Conservation (phyloP, 768 basidiomycete genomes). For the Pleurotus pulmonarius region DNA sequence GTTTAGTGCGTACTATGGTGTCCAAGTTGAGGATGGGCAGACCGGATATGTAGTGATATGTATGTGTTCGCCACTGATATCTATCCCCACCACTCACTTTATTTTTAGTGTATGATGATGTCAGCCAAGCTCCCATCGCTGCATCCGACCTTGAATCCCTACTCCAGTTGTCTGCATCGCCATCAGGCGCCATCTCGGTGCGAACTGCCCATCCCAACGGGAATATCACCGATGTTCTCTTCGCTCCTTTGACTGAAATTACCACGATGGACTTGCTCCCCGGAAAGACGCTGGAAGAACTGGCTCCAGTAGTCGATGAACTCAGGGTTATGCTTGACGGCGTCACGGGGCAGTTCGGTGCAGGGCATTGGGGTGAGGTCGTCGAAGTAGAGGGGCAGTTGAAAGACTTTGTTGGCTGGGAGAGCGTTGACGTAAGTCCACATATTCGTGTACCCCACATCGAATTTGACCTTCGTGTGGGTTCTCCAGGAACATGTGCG, state of each 20-base stretch:
- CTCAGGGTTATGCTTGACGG: background rate
- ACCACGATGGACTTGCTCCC: conserved; percentile 1
- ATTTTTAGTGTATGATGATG: background rate
- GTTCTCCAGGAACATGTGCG: background rate
- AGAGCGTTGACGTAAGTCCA: background rate
- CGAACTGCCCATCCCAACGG: background rate
- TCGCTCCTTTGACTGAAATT: conserved; percentile 1
- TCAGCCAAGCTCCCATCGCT: background rate
- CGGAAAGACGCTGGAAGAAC: background rate
- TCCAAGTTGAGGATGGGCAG: conserved; percentile 4
- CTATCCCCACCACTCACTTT: no score
- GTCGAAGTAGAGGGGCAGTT: background rate
- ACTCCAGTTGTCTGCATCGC: background rate
- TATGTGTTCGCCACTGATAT: background rate
- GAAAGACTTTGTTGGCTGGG: conserved; percentile 2
- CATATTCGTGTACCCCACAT: background rate
- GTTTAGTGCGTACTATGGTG: background rate
- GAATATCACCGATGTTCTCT: background rate
- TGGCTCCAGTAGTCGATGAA: background rate
- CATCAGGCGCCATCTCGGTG: background rate
- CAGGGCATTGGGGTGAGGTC: conserved; percentile 1
- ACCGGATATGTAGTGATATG: conserved; percentile 3
- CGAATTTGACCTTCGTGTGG: background rate
- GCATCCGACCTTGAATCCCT: background rate
- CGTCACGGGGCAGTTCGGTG: conserved; percentile 2